Percentiles rank a stretch among this genome's conserved stretches.
These are phyloP conservation scores for Metarhizium anisopliae DNA, from an alignment of 2,329 filamentous ascomycete species.

Conservation along the genomic window DNA sequence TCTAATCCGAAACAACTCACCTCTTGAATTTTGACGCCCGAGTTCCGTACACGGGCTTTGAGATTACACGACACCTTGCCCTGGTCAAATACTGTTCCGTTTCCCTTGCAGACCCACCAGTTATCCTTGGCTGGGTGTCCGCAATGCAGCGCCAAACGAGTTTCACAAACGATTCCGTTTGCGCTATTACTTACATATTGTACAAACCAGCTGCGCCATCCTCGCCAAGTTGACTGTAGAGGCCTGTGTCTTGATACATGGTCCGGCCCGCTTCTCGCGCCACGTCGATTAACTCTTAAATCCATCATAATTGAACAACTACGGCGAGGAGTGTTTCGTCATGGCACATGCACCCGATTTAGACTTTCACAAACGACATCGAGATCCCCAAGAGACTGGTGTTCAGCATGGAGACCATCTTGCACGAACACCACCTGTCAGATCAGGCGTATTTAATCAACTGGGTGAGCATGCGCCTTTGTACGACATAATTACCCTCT, in stretches of 20 bases:
- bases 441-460: neutral
- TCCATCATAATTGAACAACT: neutral
- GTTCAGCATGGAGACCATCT: slow-evolving; percentile 25
- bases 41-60: neutral
- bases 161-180: neutral
- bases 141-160: neutral
- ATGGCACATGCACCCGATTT: slow-evolving; percentile 35
- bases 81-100: neutral
- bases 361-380: slow-evolving; percentile 39
- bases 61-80: neutral
- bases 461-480: neutral
- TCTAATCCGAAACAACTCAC: neutral
- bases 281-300: neutral
- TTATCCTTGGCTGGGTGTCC: neutral
- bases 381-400: slow-evolving; percentile 35
- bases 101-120: neutral
- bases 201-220: neutral
- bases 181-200: neutral
- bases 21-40: neutral
- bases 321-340: slow-evolving; percentile 1
- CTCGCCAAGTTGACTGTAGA: neutral
- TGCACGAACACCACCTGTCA: neutral
- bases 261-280: neutral
- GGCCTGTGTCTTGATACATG: neutral
- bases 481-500: neutral